A percentile compares a stretch with the other conserved stretches of the same genome.
phyloP scores from a whole-genome alignment of 192 early-diverging fungal species.

The Backusella psychrophila region DNA sequence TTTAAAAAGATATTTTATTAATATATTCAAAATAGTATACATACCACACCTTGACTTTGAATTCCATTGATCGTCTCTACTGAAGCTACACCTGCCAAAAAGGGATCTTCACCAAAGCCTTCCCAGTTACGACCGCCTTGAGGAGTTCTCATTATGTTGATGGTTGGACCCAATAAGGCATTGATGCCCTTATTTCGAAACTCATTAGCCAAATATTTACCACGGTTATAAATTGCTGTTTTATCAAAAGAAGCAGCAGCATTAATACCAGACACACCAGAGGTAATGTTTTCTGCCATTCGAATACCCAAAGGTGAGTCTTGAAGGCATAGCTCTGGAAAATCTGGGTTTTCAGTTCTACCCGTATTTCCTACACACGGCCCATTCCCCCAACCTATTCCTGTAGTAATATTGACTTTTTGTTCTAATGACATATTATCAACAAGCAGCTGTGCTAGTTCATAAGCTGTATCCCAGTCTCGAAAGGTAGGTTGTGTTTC shows the following conservation, averaged over 20 bases:
- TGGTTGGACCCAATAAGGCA: slow-evolving; percentile 50
- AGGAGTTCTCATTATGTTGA: slow-evolving; percentile 19
- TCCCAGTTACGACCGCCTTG: slow-evolving; percentile 28
- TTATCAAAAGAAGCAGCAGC: slow-evolving; percentile 62
- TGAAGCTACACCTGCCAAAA: slow-evolving; percentile 9
- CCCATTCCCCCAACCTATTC: slow-evolving; percentile 36
- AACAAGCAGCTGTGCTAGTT: slow-evolving; percentile 27
- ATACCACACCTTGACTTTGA: slow-evolving; percentile 23
- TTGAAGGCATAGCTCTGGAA: slow-evolving; percentile 41
- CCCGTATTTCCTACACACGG: slow-evolving; percentile 55
- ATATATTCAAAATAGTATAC: neutral
- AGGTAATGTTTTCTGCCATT: slow-evolving; percentile 40
- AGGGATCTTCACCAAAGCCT: slow-evolving; percentile 26
- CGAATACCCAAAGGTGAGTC: slow-evolving; percentile 36
- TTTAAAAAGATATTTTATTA: neutral
- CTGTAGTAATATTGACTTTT: slow-evolving; percentile 51
- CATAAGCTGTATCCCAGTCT: slow-evolving; percentile 23
- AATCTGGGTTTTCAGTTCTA: slow-evolving; percentile 35
- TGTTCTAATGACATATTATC: slow-evolving; percentile 39
- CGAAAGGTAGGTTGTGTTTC: neutral
- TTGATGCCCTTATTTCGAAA: slow-evolving; percentile 54
- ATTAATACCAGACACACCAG: slow-evolving; percentile 51
- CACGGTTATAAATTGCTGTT: slow-evolving; percentile 44
- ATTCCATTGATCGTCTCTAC: slow-evolving; percentile 12
- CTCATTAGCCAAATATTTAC: slow-evolving; percentile 50